Evolutionary conservation across 306 rosid species (phyloP), one percentile per base, ranked within the genome.

Genomic region (Comarum palustre): DNA sequence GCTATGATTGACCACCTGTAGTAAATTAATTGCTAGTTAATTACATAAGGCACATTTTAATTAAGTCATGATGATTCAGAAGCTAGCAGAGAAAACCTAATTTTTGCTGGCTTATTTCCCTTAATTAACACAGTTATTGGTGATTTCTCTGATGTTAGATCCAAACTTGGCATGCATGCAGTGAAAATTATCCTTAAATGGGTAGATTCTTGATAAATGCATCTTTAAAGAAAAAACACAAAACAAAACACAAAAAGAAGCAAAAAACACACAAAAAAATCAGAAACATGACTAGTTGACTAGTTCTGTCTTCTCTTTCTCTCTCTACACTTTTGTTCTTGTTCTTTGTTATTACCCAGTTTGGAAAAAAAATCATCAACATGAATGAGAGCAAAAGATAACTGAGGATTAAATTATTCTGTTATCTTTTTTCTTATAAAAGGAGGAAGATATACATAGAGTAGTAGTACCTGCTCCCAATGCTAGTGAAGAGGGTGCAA

Each of bases 1-100:
- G 98, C 97, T 75, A 93, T 93, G 50, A 93, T 87, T 76, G 98
- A 93, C 98, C 98, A 93, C 86, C 98, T 93, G 81, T 3, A 52
- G n/a, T 61, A 65, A 43, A 36, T 50, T 14, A 57, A 39, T 41
- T 36, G 9, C 22, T 71, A 41, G 39, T 39, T 71, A 24, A 41
- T 57, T 25, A 72, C 55, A 55, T 22, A 24, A 24, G 15, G 22
- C 42, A 34, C 51, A 59, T 29, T 59, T 5, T 70, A 22, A 36
- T 5, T 70, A 22, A 36, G 8, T 71, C 31, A 39, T 25, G 41
- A 57, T 39, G 54, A 41, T 16, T 13, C 54, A 71, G 41, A 55
- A 71, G 46, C 66, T 71, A 34, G 67, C 67, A 34, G 43, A 62
- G 8, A 34, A 25, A 34, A 62, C 36, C 36, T 34, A 62, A 62